Evolutionary conservation across 257 asterid species (phyloP), one percentile per base, ranked within the genome.

Genomic region (Solanum ossicruentum): DNA sequence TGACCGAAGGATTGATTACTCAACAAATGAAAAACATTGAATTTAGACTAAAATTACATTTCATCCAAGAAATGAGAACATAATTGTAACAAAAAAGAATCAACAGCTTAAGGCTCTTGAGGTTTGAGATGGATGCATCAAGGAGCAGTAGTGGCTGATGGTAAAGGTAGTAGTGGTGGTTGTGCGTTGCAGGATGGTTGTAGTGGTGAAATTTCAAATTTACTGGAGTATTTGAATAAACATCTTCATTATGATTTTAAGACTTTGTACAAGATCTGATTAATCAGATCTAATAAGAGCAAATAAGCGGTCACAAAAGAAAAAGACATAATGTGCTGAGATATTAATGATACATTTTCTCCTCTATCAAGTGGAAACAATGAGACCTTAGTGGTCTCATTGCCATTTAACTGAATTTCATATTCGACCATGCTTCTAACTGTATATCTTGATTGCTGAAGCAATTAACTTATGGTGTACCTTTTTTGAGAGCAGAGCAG

Each of bases 401-500:
- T 70, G 10, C 79, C 16, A 47, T 70, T 18, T 72, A 49, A 45
- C 52, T 72, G n/a, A n/a, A 13, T 72, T 43, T 45, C 57, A 75
- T 21, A 4, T 47, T 12, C 21, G 49, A 52, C 15, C 41, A 47
- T 75, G 60, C 17, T 56, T 75, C 57, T 47, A 49, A 75, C 21
- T 12, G 1, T 21, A 60, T 49, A 49, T 57, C 45, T 79, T 26
- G 28, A 41, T 17, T 61, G 8, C 7, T 80, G 55, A 26, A 52
- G 45, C 21, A n/a, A 17, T 80, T 70, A 75, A 55, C 85, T 82
- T 51, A 51, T 66, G 20, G 36, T 58, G 45, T 66, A 28, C 58
- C 41, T 72, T 86, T 73, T 72, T 84, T 47, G 66, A 88, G 89
- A 82, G 88, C 97, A 95, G 98, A 95, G 65, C 97, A 96, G 91